Conservation (phyloP, 2,329 filamentous ascomycete species). For the Dendrostoma leiphaemia region DNA sequence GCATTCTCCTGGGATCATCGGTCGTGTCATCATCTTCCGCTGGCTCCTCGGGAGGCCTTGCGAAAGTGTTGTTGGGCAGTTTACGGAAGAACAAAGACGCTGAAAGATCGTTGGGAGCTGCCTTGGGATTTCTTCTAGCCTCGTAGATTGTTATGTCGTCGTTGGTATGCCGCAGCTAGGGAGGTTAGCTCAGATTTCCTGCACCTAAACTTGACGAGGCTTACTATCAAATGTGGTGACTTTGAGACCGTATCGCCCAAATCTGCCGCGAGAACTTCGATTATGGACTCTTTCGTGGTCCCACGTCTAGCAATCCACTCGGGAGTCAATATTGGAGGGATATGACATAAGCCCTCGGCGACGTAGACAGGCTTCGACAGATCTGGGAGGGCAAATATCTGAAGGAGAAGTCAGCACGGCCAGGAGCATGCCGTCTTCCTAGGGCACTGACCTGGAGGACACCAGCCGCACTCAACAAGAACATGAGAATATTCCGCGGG, state of each 20-base stretch:
- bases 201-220: constrained; percentile 28
- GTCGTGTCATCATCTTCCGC: constrained; percentile 48
- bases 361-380: constrained; percentile 69
- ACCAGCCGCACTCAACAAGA: constrained; percentile 73
- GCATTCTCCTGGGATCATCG: constrained; percentile 44
- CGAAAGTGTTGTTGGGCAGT: constrained; percentile 64
- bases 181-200: constrained; percentile 12
- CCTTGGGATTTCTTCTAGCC: constrained; percentile 58
- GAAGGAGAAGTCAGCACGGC: constrained; percentile 13
- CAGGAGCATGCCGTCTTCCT: not conserved
- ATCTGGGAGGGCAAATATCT: constrained; percentile 77
- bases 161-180: constrained; percentile 69
- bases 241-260: constrained; percentile 72
- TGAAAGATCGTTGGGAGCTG: constrained; percentile 43
- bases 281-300: constrained; percentile 68
- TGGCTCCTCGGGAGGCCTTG: constrained; percentile 51
- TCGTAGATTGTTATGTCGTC: constrained; percentile 88
- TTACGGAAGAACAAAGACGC: constrained; percentile 73
- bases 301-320: constrained; percentile 70
- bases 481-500: constrained; percentile 61
- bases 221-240: constrained; percentile 78
- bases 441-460: constrained; percentile 64
- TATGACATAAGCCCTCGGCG: constrained; percentile 73
- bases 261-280: constrained; percentile 80
- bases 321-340: constrained; percentile 72